Conservation (phyloP, 768 basidiomycete genomes). For the Trametes gibbosa region DNA sequence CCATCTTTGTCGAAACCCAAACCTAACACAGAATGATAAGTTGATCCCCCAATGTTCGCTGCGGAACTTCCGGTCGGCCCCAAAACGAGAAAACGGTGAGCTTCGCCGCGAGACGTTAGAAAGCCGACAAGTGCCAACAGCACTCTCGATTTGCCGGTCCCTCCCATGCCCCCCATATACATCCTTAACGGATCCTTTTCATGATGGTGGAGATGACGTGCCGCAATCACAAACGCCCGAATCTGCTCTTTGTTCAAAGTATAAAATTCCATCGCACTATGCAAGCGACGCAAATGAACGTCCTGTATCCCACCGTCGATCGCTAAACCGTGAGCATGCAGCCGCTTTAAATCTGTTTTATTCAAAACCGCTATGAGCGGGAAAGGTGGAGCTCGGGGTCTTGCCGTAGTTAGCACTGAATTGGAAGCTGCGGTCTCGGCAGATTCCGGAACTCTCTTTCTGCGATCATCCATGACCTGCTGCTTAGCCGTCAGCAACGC, state of each 20-base stretch:
- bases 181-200: constrained; percentile 16
- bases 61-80: constrained; percentile 26
- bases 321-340: neutral
- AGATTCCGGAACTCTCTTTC: too few relatives aligned
- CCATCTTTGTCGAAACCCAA: neutral
- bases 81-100: constrained; percentile 16
- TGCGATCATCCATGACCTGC: too few relatives aligned
- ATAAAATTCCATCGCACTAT: neutral
- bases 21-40: constrained; percentile 23
- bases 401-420: too few relatives aligned
- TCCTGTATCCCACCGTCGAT: neutral
- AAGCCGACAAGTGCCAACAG: constrained; percentile 18
- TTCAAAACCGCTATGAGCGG: neutral
- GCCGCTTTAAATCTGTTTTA: neutral
- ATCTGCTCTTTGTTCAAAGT: neutral
- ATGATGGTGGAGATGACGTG: neutral
- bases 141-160: constrained; percentile 25
- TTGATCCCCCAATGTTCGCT: constrained; percentile 19
- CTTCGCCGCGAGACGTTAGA: constrained; percentile 3
- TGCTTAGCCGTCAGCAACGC: too few relatives aligned
- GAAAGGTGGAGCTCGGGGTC: too few relatives aligned
- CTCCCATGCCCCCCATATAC: constrained; percentile 26
- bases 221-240: neutral
- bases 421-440: too few relatives aligned
- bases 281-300: neutral